phyloP scores from a whole-genome alignment of 208 protist genomes.

The Vickermania spadyakhi region DNA sequence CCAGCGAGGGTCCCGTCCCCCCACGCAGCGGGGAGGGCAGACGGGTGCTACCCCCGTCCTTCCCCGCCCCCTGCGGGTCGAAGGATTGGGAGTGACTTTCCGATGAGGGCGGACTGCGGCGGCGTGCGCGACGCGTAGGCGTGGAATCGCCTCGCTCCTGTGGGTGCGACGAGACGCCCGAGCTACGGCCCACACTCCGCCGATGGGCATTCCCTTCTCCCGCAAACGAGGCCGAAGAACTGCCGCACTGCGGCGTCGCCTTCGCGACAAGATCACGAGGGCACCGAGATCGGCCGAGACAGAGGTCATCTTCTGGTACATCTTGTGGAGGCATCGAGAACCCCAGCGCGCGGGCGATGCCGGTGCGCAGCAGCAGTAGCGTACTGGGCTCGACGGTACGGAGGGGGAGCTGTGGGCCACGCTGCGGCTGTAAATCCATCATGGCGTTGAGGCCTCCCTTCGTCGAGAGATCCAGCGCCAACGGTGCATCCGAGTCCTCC shows the following conservation, averaged over 20 bases:
- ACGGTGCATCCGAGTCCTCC: neutral
- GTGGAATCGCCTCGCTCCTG: neutral
- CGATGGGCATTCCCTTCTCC: neutral
- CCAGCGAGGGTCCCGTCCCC: no score
- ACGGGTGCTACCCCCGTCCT: neutral
- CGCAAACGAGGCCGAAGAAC: neutral
- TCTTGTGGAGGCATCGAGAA: conserved; percentile 6
- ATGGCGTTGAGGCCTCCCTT: conserved; percentile 1
- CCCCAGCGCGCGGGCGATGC: conserved; percentile 26
- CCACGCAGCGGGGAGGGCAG: neutral
- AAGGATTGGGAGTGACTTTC: neutral
- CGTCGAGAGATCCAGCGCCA: conserved; percentile 4
- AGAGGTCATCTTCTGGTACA: conserved; percentile 3
- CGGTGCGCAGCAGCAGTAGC: conserved; percentile 17
- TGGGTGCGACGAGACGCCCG: neutral
- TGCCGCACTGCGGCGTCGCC: neutral
- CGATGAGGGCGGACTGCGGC: neutral
- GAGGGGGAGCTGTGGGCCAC: neutral
- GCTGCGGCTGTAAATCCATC: neutral
- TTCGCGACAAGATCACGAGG: neutral
- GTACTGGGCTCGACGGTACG: neutral
- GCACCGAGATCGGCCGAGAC: conserved; percentile 5
- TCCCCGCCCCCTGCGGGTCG: neutral
- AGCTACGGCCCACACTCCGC: neutral
- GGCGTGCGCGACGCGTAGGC: neutral